Evolutionary conservation across 176 grass and related monocot genomes (phyloP), one percentile per base, ranked within the genome.

Genomic region (Alloteropsis semialata): DNA sequence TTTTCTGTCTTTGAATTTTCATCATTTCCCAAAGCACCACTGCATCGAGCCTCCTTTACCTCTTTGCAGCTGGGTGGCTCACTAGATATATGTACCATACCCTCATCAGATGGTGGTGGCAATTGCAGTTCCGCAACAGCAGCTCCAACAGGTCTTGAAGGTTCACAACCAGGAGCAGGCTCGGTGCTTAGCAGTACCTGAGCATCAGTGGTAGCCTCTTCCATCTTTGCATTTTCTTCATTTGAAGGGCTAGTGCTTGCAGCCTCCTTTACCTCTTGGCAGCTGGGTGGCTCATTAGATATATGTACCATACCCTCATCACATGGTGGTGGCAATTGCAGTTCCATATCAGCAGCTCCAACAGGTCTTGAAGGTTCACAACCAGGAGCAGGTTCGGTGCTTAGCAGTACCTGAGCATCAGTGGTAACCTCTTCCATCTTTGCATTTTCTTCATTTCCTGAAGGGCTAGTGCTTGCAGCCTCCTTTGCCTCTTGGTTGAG

Each of bases 1-100:
- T 55, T 72, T 65, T 44, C 53, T 5, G 39, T 14, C 19, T 33
- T 25, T 14, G 68, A 29, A 21, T 16, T 65, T 54, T 51, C 76
- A 55, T 65, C 58, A 57, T 30, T n/a, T 74, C 19, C 71, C 18
- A n/a, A 34, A 21, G 10, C 25, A 30, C 13, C 65, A 12, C 41
- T 61, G 53, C 54, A 62, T 3, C 39, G n/a, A 45, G 51, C 51
- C 50, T 69, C 73, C 37, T 21, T 36, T 48, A n/a, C 29, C 8
- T 85, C 83, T 15, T 51, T 10, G 65, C n/a, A 45, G 24, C n/a
- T 79, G 42, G 38, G 65, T 49, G 45, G 55, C 66, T 72, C 62
- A 8, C 54, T 55, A 65, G 44, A 30, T 46, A 14, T 72, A 21
- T 22, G 7, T 61, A 42, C 17, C 37, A 61, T 1, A 2, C 24